Conservation (phyloP, 2,329 filamentous ascomycete genomes). For the Pseudofabraea citricarpa region DNA sequence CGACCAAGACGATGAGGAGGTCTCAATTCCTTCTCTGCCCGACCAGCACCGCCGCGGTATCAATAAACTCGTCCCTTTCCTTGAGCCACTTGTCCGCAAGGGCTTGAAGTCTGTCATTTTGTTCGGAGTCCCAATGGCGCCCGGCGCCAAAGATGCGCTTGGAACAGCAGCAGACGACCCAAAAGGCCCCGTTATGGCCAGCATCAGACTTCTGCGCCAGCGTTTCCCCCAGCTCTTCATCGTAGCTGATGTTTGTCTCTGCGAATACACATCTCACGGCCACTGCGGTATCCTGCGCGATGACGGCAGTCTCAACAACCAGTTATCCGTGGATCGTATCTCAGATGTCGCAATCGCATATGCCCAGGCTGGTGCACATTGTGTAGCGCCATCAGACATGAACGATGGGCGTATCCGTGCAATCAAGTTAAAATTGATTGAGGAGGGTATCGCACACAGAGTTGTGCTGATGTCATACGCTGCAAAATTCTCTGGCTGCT, state of each 20-base stretch:
- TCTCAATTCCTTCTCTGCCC: slow-evolving; percentile 82
- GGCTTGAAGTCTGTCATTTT: slow-evolving; percentile 90
- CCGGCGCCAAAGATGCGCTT: slow-evolving; percentile 81
- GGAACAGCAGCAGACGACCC: slow-evolving; percentile 93
- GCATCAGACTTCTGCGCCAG: slow-evolving; percentile 77
- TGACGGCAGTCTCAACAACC: slow-evolving; percentile 89
- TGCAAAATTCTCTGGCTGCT: slow-evolving; percentile 93
- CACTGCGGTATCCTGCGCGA: slow-evolving; percentile 95
- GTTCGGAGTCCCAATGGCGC: slow-evolving; percentile 84
- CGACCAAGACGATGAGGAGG: slow-evolving; percentile 89
- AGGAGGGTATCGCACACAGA: slow-evolving; percentile 86
- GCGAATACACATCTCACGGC: slow-evolving; percentile 97
- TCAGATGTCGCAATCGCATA: slow-evolving; percentile 98
- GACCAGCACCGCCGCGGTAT: slow-evolving; percentile 85
- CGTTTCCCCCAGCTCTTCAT: slow-evolving; percentile 90
- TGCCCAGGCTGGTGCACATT: slow-evolving; percentile 91
- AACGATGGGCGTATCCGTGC: slow-evolving; percentile 96
- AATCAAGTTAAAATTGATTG: slow-evolving; percentile 97
- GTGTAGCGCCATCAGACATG: slow-evolving; percentile 97
- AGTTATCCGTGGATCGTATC: slow-evolving; percentile 87
- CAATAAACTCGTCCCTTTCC: slow-evolving; percentile 78
- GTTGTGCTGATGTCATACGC: slow-evolving; percentile 96
- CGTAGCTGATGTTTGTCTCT: slow-evolving; percentile 88
- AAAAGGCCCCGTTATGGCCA: slow-evolving; percentile 82
- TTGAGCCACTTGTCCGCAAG: slow-evolving; percentile 82